Evolutionary conservation across 495 filamentous ascomycete genomes (phyloP).

Genomic region (Platismatia glauca): DNA sequence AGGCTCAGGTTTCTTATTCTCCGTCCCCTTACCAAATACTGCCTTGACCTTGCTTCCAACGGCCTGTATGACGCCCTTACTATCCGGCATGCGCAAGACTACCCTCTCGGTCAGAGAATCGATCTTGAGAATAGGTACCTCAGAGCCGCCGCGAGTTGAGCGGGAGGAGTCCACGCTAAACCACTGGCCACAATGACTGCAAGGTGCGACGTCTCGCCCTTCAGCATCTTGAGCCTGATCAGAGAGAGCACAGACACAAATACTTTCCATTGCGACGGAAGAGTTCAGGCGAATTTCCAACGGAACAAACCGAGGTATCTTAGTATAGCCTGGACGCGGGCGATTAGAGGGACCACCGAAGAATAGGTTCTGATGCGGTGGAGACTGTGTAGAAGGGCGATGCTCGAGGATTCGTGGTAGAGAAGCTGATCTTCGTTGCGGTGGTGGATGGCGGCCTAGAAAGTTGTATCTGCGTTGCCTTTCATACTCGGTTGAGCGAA

Average conservation of each 20-base stretch:
- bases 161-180: background rate
- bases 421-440: conserved; percentile 7
- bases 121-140: background rate
- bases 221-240: background rate
- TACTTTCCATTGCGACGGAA: background rate
- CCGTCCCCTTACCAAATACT: background rate
- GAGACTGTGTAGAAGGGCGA: background rate
- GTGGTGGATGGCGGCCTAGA: conserved; percentile 10
- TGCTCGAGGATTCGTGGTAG: conserved; percentile 4
- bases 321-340: conserved; percentile 1
- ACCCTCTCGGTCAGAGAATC: background rate
- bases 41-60: background rate
- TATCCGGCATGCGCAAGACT: background rate
- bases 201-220: background rate
- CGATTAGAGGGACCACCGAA: background rate
- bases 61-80: background rate
- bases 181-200: background rate
- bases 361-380: background rate
- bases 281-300: conserved; percentile 5
- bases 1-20: background rate
- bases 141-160: conserved; percentile 1
- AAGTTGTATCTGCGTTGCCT: background rate
- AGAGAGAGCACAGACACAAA: background rate
- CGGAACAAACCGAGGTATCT: conserved; percentile 9
- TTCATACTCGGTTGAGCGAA: background rate